Evolutionary conservation across 805 yeast genomes (phyloP).

Genomic region (Lipomyces starkeyi): DNA sequence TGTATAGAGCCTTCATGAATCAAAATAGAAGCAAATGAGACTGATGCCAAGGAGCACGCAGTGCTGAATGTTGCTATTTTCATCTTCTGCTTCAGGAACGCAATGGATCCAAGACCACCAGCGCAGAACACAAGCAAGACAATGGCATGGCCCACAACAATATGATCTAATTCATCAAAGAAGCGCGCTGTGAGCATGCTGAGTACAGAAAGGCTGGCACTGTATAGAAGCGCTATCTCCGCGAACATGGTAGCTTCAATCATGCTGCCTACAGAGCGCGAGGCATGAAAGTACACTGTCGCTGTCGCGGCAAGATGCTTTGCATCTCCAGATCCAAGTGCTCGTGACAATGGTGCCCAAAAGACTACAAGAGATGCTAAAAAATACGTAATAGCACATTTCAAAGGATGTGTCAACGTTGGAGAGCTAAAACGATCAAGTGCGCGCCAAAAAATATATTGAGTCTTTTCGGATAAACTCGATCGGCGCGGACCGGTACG

Average conservation of each 20-base stretch:
- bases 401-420: conserved; percentile 46
- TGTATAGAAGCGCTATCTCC: conserved; percentile 57
- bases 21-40: conserved; percentile 70
- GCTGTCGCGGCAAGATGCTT: conserved; percentile 85
- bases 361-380: conserved; percentile 79
- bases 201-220: conserved; percentile 58
- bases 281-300: conserved; percentile 86
- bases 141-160: conserved; percentile 47
- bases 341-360: conserved; percentile 49
- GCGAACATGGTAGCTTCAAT: conserved; percentile 73
- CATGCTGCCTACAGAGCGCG: conserved; percentile 81
- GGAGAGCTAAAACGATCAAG: background rate
- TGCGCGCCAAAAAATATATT: background rate
- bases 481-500: background rate
- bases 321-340: conserved; percentile 70
- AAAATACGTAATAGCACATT: conserved; percentile 74
- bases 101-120: conserved; percentile 66
- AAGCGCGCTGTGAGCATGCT: conserved; percentile 60
- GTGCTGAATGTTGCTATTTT: conserved; percentile 75
- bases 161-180: conserved; percentile 54
- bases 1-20: conserved; percentile 75
- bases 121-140: conserved; percentile 59
- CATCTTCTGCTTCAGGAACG: conserved; percentile 71
- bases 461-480: background rate
- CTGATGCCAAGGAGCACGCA: conserved; percentile 78